Base-by-base conservation (phyloP, 2,329 filamentous ascomycete species). In the Arthrobotrys entomopaga region DNA sequence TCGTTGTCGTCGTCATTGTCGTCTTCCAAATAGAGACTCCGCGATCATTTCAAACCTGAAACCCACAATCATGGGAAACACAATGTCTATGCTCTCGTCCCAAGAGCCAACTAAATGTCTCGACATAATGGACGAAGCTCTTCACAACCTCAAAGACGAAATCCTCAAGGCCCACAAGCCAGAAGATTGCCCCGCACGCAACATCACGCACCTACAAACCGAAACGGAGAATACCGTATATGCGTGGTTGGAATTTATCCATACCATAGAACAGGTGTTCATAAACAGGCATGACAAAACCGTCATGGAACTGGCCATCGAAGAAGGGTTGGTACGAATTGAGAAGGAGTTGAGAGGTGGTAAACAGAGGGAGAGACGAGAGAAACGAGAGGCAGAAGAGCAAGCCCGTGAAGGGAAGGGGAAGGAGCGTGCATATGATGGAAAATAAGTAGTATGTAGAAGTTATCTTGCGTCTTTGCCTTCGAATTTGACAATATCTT, bases 91-190 rank as follows among this genome's bases (percentile, higher is more conserved):
- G 13, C 40, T 70, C 24, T 42, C 65, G 2, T n/a, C 57, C 0
- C n/a, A 52, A 0, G 8, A 70, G 6, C 65, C 49, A 0, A 50
- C 56, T 4, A 57, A 56, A 56, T 70, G 65, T 16, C n/a, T 70
- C 40, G 16, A 50, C 11, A 46, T 53, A 10, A 64, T 46, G 63
- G 52, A 65, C 49, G 42, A 57, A 13, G 10, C 50, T 4, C 49
- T 57, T 24, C 2, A 24, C 22, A 13, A 43, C 8, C 26, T 46
- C 19, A 53, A 53, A 22, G 0, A 8, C 26, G 3, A 38, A 34
- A 26, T 57, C 15, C 24, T 29, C 13, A 22, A 22, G 7, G 49
- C 49, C 20, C 2, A 24, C 6, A 34, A 10, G 1, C 29, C 29
- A 1, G 29, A 34, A 34, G 29, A 3, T 6, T 34, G 29, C 29